Base-by-base conservation (phyloP, 176 grass and related monocot species). In the Aechmea fasciata region DNA sequence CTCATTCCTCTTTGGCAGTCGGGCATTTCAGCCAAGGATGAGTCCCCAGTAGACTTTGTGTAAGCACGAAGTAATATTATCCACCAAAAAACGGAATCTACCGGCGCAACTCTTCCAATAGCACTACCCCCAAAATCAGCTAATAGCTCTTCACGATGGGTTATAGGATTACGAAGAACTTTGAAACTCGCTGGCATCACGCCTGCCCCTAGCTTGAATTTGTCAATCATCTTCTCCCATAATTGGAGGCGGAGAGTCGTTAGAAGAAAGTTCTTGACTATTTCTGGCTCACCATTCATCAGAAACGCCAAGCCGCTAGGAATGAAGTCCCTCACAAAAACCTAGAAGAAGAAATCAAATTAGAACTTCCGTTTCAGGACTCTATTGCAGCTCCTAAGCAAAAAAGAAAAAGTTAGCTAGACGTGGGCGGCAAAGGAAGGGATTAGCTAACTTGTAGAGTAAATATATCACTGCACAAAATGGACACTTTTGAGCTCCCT, bases 41-140 rank as follows among this genome's bases (percentile, higher is more conserved):
- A 79, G 65, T 96, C 92, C 65, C 78, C 73, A 51, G 92, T 96
- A 10, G 52, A 84, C 77, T 19, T 82, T 68, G 85, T 91, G 62
- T 96, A 96, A 69, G 92, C 92, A 79, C 70, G 80, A 71, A 96
- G 83, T 23, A 96, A 77, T 79, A 96, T 77, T 66, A 96, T 96
- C 92, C 92, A 96, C 92, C 92, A 96, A 81, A 96, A 84, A 10
- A 85, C 92, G 70, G 92, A 96, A 77, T 96, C 92, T 41, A 96
- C 83, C 64, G 92, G 92, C 28, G 92, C 88, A 80, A 96, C 92
- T 69, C 92, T 83, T 50, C 92, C 91, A 50, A 96, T 96, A 12
- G 91, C 91, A 74, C 75, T 96, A 76, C 86, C 91, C 26, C 91
- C 91, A 75, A 96, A 96, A 85, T 96, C 91, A 79, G 91, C 91